A percentile compares a stretch with the other conserved stretches of the same genome.
Conservation (phyloP, 371 early-diverging fungal genomes). For the Mortierella sp. region DNA sequence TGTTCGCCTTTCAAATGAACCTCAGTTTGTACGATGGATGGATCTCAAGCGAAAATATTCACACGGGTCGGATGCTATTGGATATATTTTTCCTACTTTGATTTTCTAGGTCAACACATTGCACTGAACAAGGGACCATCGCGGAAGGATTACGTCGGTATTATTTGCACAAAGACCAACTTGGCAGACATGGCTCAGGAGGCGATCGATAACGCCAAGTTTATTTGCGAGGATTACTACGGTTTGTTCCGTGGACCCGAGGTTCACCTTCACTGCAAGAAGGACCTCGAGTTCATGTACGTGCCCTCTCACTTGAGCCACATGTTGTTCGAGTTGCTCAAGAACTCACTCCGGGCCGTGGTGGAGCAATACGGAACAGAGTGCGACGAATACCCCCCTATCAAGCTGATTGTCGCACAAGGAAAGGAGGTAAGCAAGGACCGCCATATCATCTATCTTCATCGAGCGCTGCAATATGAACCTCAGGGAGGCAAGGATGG, state of each 20-base stretch:
- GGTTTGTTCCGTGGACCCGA: constrained; percentile 88
- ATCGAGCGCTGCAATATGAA: not conserved
- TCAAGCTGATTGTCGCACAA: constrained; percentile 93
- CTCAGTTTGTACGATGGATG: not conserved
- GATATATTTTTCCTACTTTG: not conserved
- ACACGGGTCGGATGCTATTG: not conserved
- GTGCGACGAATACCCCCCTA: constrained; percentile 90
- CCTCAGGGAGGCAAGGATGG: not conserved
- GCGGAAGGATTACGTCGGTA: constrained; percentile 89
- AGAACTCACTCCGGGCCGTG: constrained; percentile 95
- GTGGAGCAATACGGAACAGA: constrained; percentile 93
- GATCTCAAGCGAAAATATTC: constrained; percentile 1
- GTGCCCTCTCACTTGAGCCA: constrained; percentile 96
- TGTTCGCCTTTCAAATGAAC: not conserved
- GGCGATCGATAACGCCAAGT: constrained; percentile 93
- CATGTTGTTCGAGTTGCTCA: constrained; percentile 97
- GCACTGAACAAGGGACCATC: constrained; percentile 75
- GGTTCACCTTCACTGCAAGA: constrained; percentile 84
- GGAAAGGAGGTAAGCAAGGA: constrained; percentile 85
- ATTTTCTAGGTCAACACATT: constrained; percentile 77
- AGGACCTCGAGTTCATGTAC: constrained; percentile 96
- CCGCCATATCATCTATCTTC: not conserved
- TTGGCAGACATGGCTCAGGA: constrained; percentile 84
- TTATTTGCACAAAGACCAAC: constrained; percentile 94
- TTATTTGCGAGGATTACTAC: constrained; percentile 94